Base-by-base conservation (phyloP, 1,284 basidiomycete species). In the Leccinum pachyderme region DNA sequence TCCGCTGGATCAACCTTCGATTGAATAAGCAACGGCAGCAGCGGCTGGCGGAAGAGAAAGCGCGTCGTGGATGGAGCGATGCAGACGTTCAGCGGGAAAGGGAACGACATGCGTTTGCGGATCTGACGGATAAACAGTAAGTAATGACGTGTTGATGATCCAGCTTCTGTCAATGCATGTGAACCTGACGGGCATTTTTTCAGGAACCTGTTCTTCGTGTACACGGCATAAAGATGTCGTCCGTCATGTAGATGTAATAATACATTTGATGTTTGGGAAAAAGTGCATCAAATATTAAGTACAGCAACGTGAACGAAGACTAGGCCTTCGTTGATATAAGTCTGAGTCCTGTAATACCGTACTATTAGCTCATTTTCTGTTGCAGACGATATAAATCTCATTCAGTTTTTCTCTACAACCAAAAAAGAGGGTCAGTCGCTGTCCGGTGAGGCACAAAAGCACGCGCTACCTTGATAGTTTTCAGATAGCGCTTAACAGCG, bases 91-190 rank as follows among this genome's bases (percentile, higher is more conserved):
- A 61, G 43, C 55, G 61, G 35, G 67, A 75, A 55, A 60, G 63
- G 3, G 70, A 72, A 49, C 62, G 57, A 35, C 64, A 66, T n/a
- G 72, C 72, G 18, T 75, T 75, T 59, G 59, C 62, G 48, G 72
- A 75, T 53, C 46, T 69, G 43, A 73, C 74, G 8, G 74, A 75
- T 56, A 60, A 60, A 31, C 68, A 64, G 63, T 59, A 33, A 57
- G 69, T 67, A 45, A 22, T 33, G 43, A 44, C 37, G 39, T 31
- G 27, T 31, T 41, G 6, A 22, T 43, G 24, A 24, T 43, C 22
- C 47, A n/a, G 25, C 43, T 43, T 33, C 39, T 32, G 18, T 18
- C 18, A 18, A 18, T 18, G n/a, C 39, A 47, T 41, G 52, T 32
- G 48, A 47, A 51, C 43, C 37, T 53, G 33, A 58, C 29, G 58